Base-by-base conservation (phyloP, 176 grass and related monocot species). In the Aegilops tauschii region DNA sequence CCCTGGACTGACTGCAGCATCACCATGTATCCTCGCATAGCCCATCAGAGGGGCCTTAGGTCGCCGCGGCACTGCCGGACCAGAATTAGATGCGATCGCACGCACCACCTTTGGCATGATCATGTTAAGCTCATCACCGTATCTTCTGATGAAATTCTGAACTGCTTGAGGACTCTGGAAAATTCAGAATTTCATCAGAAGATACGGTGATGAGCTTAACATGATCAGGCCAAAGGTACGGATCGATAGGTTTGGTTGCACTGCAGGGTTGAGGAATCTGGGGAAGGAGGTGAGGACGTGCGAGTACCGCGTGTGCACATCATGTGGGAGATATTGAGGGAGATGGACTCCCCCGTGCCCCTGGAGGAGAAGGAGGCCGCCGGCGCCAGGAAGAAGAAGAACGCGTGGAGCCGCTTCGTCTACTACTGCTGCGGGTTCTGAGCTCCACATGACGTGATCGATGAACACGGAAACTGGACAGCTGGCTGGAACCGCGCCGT, bases 281-380 rank as follows among this genome's bases (percentile, higher is more conserved):
- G 85, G 64, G 89, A 92, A 95, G 88, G 96, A 95, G 87, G 96
- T 98, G 84, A 88, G 88, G 81, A 95, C 96, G 47, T 95, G 96
- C 73, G 96, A 93, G 87, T 95, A 98, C 90, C 87, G 30, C 47
- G 96, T 78, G 91, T 98, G 81, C 93, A 92, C 45, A 61, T 98
- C 86, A 95, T 95, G 91, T 95, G 96, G 93, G 88, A 90, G 90
- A 98, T 95, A 91, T 91, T 98, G 35, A 76, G 87, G 66, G 70
- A 91, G 54, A 80, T 81, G 37, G 94, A 90, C 18, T 79, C 44
- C 47, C 84, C 86, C 28, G 66, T 90, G 40, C 79, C 88, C 14
- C 49, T 86, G 39, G 84, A 76, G 52, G 85, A 81, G 77, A 91
- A 91, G 29, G 69, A 91, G 77, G 82, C 89, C 61, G 76, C 76